A percentile compares a stretch with the other conserved stretches of the same genome.
These are phyloP conservation scores for Prosopis cineraria DNA, from an alignment of 306 rosid genomes.

Conservation along the genomic window DNA sequence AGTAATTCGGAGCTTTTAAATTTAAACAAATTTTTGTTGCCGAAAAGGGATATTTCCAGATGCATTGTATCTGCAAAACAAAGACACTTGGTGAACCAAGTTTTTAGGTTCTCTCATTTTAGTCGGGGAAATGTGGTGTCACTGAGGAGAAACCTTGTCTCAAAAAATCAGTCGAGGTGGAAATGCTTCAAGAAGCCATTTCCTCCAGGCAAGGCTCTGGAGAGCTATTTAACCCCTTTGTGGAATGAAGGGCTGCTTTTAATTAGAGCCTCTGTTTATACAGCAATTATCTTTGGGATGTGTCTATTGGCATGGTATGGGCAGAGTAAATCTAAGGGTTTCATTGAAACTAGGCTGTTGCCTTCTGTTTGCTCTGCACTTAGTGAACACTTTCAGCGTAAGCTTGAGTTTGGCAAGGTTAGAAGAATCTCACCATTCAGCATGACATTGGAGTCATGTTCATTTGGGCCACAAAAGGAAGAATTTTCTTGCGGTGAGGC, in stretches of 20 bases:
- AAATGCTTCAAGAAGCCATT: slow-evolving; percentile 65
- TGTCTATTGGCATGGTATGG: slow-evolving; percentile 86
- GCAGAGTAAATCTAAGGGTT: slow-evolving; percentile 65
- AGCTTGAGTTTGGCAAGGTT: slow-evolving; percentile 79
- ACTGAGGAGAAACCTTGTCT: slow-evolving; percentile 48
- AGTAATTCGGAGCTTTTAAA: slow-evolving; percentile 39
- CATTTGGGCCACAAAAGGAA: slow-evolving; percentile 73
- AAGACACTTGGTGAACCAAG: slow-evolving; percentile 52
- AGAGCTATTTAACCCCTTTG: slow-evolving; percentile 50
- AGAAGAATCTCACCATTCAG: slow-evolving; percentile 79
- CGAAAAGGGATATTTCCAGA: slow-evolving; percentile 43
- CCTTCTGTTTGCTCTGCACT: slow-evolving; percentile 81
- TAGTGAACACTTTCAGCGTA: slow-evolving; percentile 75
- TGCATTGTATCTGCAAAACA: slow-evolving; percentile 48
- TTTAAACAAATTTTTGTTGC: slow-evolving; percentile 38
- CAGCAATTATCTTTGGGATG: slow-evolving; percentile 69
- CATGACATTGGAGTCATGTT: slow-evolving; percentile 81
- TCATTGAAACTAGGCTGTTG: slow-evolving; percentile 65
- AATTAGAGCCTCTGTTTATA: slow-evolving; percentile 69
- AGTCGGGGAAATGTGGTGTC: slow-evolving; percentile 67
- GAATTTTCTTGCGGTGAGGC: slow-evolving; percentile 91
- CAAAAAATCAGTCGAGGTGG: slow-evolving; percentile 50
- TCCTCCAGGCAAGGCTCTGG: slow-evolving; percentile 51
- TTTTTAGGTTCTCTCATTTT: slow-evolving; percentile 57
- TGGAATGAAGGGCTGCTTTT: slow-evolving; percentile 79